phyloP scores from a whole-genome alignment of 1,139 yeast genomes.

The Suhomyces ambrosiae region DNA sequence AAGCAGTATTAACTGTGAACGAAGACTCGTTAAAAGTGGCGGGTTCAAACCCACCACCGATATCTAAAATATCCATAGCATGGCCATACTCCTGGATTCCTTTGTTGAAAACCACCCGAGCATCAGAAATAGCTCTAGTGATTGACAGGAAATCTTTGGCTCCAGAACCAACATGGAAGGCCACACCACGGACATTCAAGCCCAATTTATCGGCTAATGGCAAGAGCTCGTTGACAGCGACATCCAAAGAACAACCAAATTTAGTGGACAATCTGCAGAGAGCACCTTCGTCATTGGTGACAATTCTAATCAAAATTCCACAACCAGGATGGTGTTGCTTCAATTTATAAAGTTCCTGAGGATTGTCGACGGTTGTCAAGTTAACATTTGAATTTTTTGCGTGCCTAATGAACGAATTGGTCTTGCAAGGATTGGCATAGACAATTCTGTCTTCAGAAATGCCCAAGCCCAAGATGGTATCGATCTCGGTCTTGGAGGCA shows the following conservation, averaged over 20 bases:
- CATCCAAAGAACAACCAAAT: conserved; percentile 74
- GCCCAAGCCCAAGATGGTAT: conserved; percentile 61
- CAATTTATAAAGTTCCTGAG: conserved; percentile 79
- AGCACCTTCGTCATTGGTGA: conserved; percentile 89
- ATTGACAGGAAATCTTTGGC: conserved; percentile 75
- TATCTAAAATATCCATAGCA: conserved; percentile 62
- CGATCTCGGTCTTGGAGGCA: conserved; percentile 87
- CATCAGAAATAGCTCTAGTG: conserved; percentile 70
- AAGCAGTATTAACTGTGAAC: conserved; percentile 54
- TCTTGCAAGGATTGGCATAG: conserved; percentile 94
- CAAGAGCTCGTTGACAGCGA: conserved; percentile 57
- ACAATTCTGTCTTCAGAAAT: conserved; percentile 68
- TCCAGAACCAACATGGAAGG: conserved; percentile 96
- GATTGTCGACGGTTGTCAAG: conserved; percentile 87
- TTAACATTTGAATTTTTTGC: conserved; percentile 59
- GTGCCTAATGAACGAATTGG: conserved; percentile 74
- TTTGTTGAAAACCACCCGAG: conserved; percentile 67
- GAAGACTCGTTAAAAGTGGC: conserved; percentile 68
- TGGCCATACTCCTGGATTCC: conserved; percentile 42
- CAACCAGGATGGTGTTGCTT: conserved; percentile 67
- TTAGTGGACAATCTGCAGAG: conserved; percentile 87
- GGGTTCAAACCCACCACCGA: conserved; percentile 91
- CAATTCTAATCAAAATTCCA: conserved; percentile 73
- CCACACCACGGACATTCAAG: conserved; percentile 76
- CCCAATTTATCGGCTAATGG: conserved; percentile 62